Percentiles rank a stretch among this genome's conserved stretches.
These are phyloP conservation scores for Tuctoria greenei DNA, from an alignment of 176 grass and related monocot species.

Conservation along the genomic window DNA sequence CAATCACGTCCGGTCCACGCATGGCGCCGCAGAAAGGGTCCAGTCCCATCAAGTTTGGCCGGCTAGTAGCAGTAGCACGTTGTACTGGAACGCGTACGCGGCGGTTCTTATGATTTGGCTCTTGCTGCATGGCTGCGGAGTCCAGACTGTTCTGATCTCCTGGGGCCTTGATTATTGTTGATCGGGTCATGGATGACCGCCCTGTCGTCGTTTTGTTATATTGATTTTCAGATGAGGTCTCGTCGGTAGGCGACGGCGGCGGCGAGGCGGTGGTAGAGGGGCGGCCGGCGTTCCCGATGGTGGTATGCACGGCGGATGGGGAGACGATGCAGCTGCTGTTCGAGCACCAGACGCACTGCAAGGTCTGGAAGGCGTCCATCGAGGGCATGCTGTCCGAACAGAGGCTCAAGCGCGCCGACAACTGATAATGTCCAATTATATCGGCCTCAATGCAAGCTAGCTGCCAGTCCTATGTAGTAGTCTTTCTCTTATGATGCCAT, in stretches of 20 bases:
- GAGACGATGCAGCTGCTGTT: conserved; percentile 66
- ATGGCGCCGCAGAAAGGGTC: not conserved
- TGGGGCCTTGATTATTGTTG: not conserved
- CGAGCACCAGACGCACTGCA: conserved; percentile 65
- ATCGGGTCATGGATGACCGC: not conserved
- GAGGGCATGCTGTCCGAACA: conserved; percentile 47
- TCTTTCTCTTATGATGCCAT: too few relatives aligned
- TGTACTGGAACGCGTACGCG: not conserved
- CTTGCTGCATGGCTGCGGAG: not conserved
- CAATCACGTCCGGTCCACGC: not conserved
- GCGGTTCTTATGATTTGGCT: not conserved
- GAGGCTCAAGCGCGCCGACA: conserved; percentile 25
- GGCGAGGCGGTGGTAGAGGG: conserved; percentile 41
- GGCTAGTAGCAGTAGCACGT: not conserved
- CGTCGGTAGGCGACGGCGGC: conserved; percentile 35
- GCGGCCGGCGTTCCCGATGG: conserved; percentile 44
- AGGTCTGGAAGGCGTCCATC: conserved; percentile 73
- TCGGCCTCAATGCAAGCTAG: not conserved
- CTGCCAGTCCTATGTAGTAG: too few relatives aligned
- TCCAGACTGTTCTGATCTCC: not conserved
- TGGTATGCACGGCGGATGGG: conserved; percentile 44
- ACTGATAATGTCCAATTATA: not conserved
- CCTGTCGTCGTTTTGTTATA: conserved; percentile 7
- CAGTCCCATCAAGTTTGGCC: not conserved
- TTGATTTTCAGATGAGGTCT: conserved; percentile 58